Base-by-base conservation (phyloP, 106 monocot species). In the Dioscorea zingiberensis region DNA sequence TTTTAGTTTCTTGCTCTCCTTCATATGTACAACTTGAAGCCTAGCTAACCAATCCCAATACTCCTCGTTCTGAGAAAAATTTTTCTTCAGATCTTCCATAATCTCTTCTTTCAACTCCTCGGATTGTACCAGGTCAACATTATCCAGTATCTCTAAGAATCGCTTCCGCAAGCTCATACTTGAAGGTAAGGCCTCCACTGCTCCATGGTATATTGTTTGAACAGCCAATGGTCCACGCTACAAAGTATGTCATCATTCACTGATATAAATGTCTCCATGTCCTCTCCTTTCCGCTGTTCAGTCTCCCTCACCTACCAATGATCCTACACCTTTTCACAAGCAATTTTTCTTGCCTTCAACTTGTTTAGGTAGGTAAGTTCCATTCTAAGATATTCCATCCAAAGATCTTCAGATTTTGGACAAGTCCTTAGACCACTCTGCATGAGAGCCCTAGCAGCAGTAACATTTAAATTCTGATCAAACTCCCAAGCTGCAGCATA, bases 401-500 rank as follows among this genome's bases (percentile, higher is more conserved):
- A 95, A 27, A 95, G 65, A 74, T 95, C 87, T 58, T 95, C 88
- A 1, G 94, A 88, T 19, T 71, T 70, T 15, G 81, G 88, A 54
- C 91, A 97, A 54, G 78, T 73, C 71, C 95, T 97, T 27, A 97
- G 78, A 54, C 95, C 95, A 64, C 64, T 82, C 54, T 88, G 91
- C 95, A 97, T 97, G 11, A 97, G 76, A 73, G 83, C 85, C 45
- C 91, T 80, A 61, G 95, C 91, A 44, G 95, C 83, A 18, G 76
- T 69, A 45, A 88, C 95, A 71, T 97, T 97, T 67, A 91, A 69
- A 65, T 97, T 91, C 25, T 83, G 79, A 64, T 97, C 88, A 69
- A 97, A 97, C 64, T 97, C 88, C 91, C 91, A 97, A 56, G 95
- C 76, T 44, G 95, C 87, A 29, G 91, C 95, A 79, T 97, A 88